phyloP scores from a whole-genome alignment of 225 moss, liverwort and hornwort species.

The Lunularia cruciata region DNA sequence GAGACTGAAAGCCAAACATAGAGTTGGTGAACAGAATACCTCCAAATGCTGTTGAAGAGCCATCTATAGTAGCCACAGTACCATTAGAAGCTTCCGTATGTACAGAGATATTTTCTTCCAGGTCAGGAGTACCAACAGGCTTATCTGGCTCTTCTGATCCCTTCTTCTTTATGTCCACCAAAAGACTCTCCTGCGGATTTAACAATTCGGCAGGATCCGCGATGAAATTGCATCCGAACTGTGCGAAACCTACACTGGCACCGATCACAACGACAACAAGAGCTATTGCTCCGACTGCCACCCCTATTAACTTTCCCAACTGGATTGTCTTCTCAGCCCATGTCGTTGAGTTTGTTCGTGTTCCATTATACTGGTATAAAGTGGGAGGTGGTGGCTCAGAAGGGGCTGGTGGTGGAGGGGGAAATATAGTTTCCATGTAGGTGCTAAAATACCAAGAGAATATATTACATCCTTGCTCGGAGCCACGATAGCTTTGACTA shows the following conservation, averaged over 20 bases:
- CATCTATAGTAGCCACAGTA: background rate
- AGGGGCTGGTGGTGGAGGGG: background rate
- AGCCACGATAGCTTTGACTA: constrained; percentile 8
- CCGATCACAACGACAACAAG: constrained; percentile 19
- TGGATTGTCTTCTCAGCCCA: constrained; percentile 9
- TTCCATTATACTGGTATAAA: background rate
- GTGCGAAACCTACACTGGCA: constrained; percentile 19
- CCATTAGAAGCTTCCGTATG: background rate
- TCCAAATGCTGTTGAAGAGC: background rate
- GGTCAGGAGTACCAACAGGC: background rate
- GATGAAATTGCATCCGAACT: constrained; percentile 29
- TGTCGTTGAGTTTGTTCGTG: background rate
- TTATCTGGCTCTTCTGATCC: background rate
- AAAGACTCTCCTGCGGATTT: constrained; percentile 12
- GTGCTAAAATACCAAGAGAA: constrained; percentile 26
- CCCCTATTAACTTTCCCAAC: constrained; percentile 29
- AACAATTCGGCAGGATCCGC: constrained; percentile 31
- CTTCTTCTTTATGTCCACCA: constrained; percentile 15
- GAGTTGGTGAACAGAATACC: constrained; percentile 3
- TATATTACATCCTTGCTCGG: constrained; percentile 5
- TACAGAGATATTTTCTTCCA: background rate
- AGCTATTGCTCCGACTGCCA: constrained; percentile 20
- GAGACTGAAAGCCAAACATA: constrained; percentile 3
- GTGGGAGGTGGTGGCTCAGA: background rate
- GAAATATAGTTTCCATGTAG: background rate